Conservation (phyloP, 2,329 filamentous ascomycete species). For the Aspergillus spinulosporus region DNA sequence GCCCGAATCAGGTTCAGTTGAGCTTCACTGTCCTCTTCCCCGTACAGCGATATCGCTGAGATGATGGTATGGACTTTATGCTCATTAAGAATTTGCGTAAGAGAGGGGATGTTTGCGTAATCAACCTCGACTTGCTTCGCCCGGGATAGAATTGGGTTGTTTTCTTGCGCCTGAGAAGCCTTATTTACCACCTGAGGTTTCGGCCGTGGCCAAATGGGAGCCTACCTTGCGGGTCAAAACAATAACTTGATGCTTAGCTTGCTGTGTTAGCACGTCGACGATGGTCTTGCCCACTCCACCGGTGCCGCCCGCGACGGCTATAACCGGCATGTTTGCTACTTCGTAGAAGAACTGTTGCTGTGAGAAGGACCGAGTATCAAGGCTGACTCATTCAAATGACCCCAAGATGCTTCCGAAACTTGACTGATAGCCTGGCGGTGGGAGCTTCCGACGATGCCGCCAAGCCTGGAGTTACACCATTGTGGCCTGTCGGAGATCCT, state of each 20-base stretch:
- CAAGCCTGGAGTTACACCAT: too few species aligned
- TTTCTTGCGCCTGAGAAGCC: not conserved
- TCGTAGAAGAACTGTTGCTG: too few species aligned
- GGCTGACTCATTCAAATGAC: too few species aligned
- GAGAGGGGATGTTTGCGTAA: conserved; percentile 34
- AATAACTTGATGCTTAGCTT: conserved; percentile 40
- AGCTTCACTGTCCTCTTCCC: conserved; percentile 29
- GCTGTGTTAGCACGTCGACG: conserved; percentile 44
- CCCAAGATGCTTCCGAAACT: too few species aligned
- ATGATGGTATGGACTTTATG: conserved; percentile 50
- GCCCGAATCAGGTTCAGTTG: conserved; percentile 50
- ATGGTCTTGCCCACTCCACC: conserved; percentile 50
- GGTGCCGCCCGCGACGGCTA: conserved; percentile 52
- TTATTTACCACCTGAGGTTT: not conserved
- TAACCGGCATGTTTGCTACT: conserved; percentile 35
- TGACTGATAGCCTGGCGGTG: too few species aligned
- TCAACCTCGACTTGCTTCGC: conserved; percentile 30
- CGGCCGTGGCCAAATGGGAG: not conserved
- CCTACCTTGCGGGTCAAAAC: conserved; percentile 46
- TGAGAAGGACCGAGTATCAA: too few species aligned
- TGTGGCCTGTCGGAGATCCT: too few species aligned
- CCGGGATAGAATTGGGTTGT: conserved; percentile 7
- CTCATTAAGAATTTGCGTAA: conserved; percentile 32
- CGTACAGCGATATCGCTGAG: conserved; percentile 41
- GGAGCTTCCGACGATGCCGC: too few species aligned